These are phyloP conservation scores for Salvia sclarea DNA, from an alignment of 305 asterid genomes.

Conservation along the genomic window DNA sequence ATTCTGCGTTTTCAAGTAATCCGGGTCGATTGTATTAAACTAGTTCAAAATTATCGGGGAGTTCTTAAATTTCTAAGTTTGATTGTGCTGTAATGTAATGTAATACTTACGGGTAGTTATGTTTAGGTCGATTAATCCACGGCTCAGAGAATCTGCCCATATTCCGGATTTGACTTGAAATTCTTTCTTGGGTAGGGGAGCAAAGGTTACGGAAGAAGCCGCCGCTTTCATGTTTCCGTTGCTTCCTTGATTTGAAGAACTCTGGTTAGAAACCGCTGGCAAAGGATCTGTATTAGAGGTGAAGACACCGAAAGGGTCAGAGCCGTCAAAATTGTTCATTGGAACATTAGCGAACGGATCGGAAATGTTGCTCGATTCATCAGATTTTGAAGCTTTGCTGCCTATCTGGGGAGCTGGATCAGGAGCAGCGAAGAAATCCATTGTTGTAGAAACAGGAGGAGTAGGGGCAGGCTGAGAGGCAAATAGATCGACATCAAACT, in stretches of 20 bases:
- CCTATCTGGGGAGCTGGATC: constrained; percentile 47
- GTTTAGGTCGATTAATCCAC: constrained; percentile 59
- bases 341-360: constrained; percentile 86
- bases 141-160: constrained; percentile 73
- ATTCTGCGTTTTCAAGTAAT: neutral
- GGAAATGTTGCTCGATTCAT: constrained; percentile 36
- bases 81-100: constrained; percentile 2
- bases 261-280: constrained; percentile 39
- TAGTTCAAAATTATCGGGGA: no score
- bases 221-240: constrained; percentile 42
- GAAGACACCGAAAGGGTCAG: constrained; percentile 68
- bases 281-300: constrained; percentile 48
- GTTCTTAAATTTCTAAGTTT: constrained; percentile 8
- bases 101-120: constrained; percentile 81
- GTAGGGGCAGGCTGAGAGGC: constrained; percentile 61
- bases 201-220: constrained; percentile 44
- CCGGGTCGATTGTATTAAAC: neutral
- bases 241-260: constrained; percentile 46
- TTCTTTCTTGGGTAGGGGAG: constrained; percentile 35
- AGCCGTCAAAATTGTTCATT: constrained; percentile 61
- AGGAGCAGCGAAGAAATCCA: constrained; percentile 72
- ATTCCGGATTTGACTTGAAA: constrained; percentile 67
- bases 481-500: constrained; percentile 64
- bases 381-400: constrained; percentile 41
- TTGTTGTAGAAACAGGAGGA: constrained; percentile 52